A percentile compares a stretch with the other conserved stretches of the same genome.
Conservation (phyloP, 139 green algal genomes). For the Raphidocelis subcapitata region DNA sequence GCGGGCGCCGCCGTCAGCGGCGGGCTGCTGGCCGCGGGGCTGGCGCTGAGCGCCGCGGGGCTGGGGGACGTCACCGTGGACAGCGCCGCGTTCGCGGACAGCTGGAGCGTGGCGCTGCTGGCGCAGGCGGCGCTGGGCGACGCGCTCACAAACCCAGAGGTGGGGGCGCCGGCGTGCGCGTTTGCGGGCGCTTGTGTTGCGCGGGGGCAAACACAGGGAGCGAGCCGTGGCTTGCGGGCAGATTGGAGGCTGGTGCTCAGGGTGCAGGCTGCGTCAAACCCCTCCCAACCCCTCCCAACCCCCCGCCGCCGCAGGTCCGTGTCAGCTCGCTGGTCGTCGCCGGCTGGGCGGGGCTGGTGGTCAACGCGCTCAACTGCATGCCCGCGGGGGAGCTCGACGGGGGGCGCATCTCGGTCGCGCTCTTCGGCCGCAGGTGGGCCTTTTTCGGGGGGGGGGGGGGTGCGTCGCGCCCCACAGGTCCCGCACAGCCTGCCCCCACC, state of each 20-base stretch:
- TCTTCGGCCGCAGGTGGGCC: conserved; percentile 36
- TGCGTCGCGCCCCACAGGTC: not conserved
- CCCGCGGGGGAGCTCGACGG: conserved; percentile 77
- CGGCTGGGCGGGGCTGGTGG: conserved; percentile 73
- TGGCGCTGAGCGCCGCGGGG: conserved; percentile 48
- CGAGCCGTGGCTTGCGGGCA: no score
- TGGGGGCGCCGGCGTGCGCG: not conserved
- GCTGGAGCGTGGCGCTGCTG: conserved; percentile 26
- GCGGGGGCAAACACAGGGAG: no score
- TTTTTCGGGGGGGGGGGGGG: not conserved
- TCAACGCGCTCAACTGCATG: conserved; percentile 67
- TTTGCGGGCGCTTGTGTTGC: no score
- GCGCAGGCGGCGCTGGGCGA: conserved; percentile 37
- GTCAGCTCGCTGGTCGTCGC: conserved; percentile 72
- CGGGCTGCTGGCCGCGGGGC: conserved; percentile 52
- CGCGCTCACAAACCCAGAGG: conserved; percentile 35
- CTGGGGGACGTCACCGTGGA: conserved; percentile 56
- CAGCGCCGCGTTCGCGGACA: conserved; percentile 58
- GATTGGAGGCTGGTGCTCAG: no score
- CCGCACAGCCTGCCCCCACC: no score
- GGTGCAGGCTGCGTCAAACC: no score
- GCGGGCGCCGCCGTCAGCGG: conserved; percentile 40
- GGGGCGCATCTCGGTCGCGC: conserved; percentile 56
- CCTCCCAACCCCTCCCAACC: not conserved
- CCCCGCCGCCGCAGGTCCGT: conserved; percentile 27